Evolutionary conservation across 805 yeast species (phyloP).

Genomic region (Pichia thaimueangensis): DNA sequence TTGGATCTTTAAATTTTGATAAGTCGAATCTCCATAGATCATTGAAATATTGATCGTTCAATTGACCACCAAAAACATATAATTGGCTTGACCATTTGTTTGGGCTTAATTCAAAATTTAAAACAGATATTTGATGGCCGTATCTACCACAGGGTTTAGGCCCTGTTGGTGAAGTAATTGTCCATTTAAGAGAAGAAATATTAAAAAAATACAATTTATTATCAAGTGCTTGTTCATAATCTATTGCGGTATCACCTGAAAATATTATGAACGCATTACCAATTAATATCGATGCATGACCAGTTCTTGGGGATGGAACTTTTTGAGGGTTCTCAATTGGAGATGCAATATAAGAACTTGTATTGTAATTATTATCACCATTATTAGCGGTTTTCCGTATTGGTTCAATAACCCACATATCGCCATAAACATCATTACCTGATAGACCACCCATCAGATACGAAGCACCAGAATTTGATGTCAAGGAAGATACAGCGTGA

Average conservation of each 20-base stretch:
- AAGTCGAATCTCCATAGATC: slow-evolving; percentile 85
- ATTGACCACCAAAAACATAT: slow-evolving; percentile 92
- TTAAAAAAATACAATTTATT: slow-evolving; percentile 85
- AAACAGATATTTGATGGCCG: slow-evolving; percentile 84
- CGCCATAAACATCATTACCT: slow-evolving; percentile 89
- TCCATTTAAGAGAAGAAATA: slow-evolving; percentile 71
- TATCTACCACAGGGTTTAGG: slow-evolving; percentile 85
- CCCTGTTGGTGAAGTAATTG: slow-evolving; percentile 68
- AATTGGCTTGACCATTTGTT: slow-evolving; percentile 43
- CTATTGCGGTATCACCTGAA: slow-evolving; percentile 88
- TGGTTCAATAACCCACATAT: slow-evolving; percentile 83
- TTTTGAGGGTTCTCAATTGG: slow-evolving; percentile 68
- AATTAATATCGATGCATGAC: slow-evolving; percentile 85
- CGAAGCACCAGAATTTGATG: slow-evolving; percentile 75
- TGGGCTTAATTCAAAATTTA: slow-evolving; percentile 45
- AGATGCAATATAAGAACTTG: slow-evolving; percentile 40
- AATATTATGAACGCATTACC: slow-evolving; percentile 94
- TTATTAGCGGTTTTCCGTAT: slow-evolving; percentile 21
- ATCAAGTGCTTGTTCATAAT: slow-evolving; percentile 76
- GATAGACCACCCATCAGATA: slow-evolving; percentile 93
- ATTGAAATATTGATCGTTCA: slow-evolving; percentile 70
- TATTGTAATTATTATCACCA: slow-evolving; percentile 26
- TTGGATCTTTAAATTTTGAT: slow-evolving; percentile 75
- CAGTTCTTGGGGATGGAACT: slow-evolving; percentile 93
- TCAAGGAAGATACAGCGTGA: slow-evolving; percentile 74